Base-by-base conservation (phyloP, 73 alveolate genomes). In the Paramecium bursaria region DNA sequence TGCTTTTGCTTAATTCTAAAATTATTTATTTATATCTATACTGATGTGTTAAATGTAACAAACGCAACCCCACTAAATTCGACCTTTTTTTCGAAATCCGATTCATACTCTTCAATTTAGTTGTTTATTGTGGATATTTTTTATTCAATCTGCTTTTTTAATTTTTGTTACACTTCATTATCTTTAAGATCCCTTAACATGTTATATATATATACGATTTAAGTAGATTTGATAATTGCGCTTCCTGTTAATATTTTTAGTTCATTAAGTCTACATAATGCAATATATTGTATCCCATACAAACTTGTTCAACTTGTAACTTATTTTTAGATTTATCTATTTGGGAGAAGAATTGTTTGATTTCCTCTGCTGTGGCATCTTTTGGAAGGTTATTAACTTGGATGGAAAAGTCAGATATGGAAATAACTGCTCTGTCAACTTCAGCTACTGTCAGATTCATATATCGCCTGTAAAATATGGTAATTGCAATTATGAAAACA, bases 1-100 rank as follows among this genome's bases (percentile, higher is more conserved):
- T 57, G 26, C 26, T 25, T 57, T 57, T n/a, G 76, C 76, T 29
- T 57, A 27, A 26, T 17, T 26, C 4, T n/a, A n/a, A n/a, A n/a
- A n/a, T n/a, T n/a, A n/a, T n/a, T n/a, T n/a, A n/a, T n/a, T n/a
- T n/a, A n/a, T n/a, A n/a, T n/a, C n/a, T n/a, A n/a, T n/a, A n/a
- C n/a, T n/a, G 47, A 57, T n/a, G 76, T 57, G 17, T 57, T 57
- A 57, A 29, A 57, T 29, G 76, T 57, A 2, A 57, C 31, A 57
- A 57, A 57, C 21, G 76, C 76, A 25, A 57, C 76, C n/a, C 76
- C 76, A 57, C 52, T 27, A 57, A 57, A 57, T 26, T 23, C 31
- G 31, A 23, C 26, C 21, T 17, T 57, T 2, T 17, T 10, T 2
- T 57, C 76, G 15, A 25, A 25, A n/a, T 57, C 21, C 9, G 26